A percentile compares a stretch with the other conserved stretches of the same genome.
These are phyloP conservation scores for Diutina ranongensis DNA, from an alignment of 1,139 yeast species.

Conservation along the genomic window DNA sequence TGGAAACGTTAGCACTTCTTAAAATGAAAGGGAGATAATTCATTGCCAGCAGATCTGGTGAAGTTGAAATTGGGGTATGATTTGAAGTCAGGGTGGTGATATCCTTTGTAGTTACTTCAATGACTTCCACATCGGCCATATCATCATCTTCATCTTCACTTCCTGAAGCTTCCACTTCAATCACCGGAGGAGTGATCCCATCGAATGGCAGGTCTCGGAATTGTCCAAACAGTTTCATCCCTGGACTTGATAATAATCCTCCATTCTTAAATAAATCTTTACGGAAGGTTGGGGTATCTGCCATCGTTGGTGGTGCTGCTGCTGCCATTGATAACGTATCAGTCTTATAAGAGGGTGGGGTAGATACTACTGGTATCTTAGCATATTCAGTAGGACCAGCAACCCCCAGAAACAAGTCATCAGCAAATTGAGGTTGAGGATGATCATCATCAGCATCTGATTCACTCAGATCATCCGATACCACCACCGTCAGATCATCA, in stretches of 20 bases:
- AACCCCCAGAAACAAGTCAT: not conserved
- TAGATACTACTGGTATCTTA: not conserved
- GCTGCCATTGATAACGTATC: not conserved
- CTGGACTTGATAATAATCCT: not conserved
- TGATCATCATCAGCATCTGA: constrained; percentile 3
- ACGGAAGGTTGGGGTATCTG: not conserved
- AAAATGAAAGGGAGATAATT: constrained; percentile 56
- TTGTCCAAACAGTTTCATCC: not conserved
- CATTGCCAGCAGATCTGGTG: not conserved
- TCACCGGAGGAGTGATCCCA: not conserved
- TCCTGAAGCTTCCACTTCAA: not conserved
- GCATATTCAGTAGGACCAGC: not conserved
- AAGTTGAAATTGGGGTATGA: not conserved
- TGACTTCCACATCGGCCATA: not conserved
- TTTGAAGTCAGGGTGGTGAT: not conserved
- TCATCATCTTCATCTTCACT: not conserved
- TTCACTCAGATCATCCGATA: constrained; percentile 1
- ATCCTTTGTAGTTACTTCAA: not conserved
- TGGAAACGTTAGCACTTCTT: constrained; percentile 46
- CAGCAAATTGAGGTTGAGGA: not conserved
- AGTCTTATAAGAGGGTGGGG: not conserved
- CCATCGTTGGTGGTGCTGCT: not conserved
- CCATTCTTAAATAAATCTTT: not conserved
- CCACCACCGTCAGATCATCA: not conserved
- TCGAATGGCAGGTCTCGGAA: constrained; percentile 1